phyloP scores from a whole-genome alignment of 2,329 filamentous ascomycete species.

The Grosmannia clavigera region DNA sequence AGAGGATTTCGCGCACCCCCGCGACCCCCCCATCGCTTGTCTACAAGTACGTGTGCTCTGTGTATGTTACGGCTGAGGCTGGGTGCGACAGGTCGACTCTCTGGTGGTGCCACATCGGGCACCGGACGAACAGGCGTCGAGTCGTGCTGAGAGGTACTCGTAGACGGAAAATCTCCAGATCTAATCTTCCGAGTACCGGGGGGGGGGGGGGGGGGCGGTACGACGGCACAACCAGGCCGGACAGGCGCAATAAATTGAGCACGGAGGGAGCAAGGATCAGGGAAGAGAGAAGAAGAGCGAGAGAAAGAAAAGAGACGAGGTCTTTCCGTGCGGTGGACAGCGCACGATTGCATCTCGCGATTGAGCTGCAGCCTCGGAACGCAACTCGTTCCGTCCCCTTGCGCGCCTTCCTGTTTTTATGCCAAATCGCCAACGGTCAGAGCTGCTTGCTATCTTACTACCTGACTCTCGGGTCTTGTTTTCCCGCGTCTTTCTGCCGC shows the following conservation, averaged over 20 bases:
- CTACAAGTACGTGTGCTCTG: neutral
- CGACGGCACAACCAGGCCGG: neutral
- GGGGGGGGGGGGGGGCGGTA: neutral
- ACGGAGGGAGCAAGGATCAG: neutral
- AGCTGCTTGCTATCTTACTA: too few species aligned
- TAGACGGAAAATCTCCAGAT: neutral
- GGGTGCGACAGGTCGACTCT: constrained; percentile 2
- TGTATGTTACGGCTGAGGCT: neutral
- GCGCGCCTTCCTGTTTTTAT: too few species aligned
- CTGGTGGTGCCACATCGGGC: constrained; percentile 1
- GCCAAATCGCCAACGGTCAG: too few species aligned
- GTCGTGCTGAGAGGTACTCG: neutral
- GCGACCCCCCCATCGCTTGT: neutral
- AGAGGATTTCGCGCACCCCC: neutral
- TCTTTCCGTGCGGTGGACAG: too few species aligned
- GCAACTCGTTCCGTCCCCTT: too few species aligned
- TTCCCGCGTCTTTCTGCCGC: neutral
- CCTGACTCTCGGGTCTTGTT: neutral
- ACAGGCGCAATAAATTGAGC: neutral
- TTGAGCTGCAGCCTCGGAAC: too few species aligned
- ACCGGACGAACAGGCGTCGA: constrained; percentile 1
- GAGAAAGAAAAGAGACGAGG: neutral
- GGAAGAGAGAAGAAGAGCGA: neutral
- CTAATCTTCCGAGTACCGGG: neutral
- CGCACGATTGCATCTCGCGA: neutral